A percentile compares a stretch with the other conserved stretches of the same genome.
These are phyloP conservation scores for Ailanthus altissimus DNA, from an alignment of 345 rosid species.

Conservation along the genomic window DNA sequence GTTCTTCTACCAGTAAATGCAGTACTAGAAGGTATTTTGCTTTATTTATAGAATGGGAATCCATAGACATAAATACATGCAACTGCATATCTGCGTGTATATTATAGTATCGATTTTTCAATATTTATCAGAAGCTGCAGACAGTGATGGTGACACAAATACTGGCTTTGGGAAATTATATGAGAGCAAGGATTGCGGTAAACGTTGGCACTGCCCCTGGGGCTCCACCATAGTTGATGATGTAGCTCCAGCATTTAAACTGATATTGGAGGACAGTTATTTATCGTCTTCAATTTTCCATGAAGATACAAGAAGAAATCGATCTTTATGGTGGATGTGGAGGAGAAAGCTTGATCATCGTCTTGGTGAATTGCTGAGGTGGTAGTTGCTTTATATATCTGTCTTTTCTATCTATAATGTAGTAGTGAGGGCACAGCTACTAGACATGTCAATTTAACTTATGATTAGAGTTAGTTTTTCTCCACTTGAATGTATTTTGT, in stretches of 20 bases:
- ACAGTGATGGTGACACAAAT: conserved; percentile 41
- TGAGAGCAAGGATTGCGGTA: conserved; percentile 36
- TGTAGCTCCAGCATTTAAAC: conserved; percentile 74
- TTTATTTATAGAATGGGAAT: conserved; percentile 13
- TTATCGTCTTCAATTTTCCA: conserved; percentile 49
- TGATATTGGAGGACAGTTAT: conserved; percentile 74
- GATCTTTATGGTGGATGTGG: conserved; percentile 73
- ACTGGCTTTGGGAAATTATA: conserved; percentile 29
- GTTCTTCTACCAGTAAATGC: conserved; percentile 70
- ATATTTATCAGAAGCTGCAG: conserved; percentile 49
- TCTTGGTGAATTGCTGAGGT: conserved; percentile 63
- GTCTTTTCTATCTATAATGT: not conserved
- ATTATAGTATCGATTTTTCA: too few relatives aligned
- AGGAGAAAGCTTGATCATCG: conserved; percentile 78
- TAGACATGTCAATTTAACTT: not conserved
- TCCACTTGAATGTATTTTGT: too few relatives aligned
- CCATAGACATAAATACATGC: too few relatives aligned
- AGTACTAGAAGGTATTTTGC: conserved; percentile 63
- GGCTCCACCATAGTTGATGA: conserved; percentile 65
- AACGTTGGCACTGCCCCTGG: conserved; percentile 90
- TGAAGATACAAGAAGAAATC: conserved; percentile 59
- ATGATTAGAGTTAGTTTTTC: not conserved
- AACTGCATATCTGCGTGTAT: too few relatives aligned
- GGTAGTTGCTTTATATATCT: conserved; percentile 40
- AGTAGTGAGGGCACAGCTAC: not conserved